Evolutionary conservation across 108 stramenopile genomes (phyloP).

Genomic region (Schizochytrium sp.): DNA sequence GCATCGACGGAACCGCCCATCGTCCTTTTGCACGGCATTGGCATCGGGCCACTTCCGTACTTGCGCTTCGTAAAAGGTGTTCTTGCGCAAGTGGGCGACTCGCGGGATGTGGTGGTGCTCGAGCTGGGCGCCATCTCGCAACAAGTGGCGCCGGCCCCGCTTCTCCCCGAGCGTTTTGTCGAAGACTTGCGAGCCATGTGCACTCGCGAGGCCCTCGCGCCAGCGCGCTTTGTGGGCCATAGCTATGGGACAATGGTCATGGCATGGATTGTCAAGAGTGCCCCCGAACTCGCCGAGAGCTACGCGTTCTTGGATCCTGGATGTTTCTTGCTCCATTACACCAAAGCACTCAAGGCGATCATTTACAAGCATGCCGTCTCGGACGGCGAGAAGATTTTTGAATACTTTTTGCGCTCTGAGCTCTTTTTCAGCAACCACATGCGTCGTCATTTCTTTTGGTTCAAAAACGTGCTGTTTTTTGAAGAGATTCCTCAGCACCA

Average conservation of each 20-base stretch:
- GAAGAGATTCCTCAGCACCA: not conserved
- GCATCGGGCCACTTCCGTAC: not conserved
- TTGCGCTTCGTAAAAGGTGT: not conserved
- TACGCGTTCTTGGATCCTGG: not conserved
- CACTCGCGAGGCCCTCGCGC: not conserved
- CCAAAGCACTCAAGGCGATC: not conserved
- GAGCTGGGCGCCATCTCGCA: not conserved
- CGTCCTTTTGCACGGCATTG: not conserved
- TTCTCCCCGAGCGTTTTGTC: not conserved
- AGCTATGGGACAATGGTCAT: not conserved
- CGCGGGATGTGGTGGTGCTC: not conserved
- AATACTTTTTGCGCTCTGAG: constrained; percentile 2
- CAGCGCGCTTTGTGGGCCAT: not conserved
- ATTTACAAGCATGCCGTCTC: constrained; percentile 2
- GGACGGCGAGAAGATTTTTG: not conserved
- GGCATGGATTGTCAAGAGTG: not conserved
- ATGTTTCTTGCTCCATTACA: not conserved
- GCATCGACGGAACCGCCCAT: not conserved
- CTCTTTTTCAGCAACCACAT: constrained; percentile 2
- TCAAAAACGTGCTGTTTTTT: not conserved
- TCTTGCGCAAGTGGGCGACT: not conserved
- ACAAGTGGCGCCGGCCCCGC: not conserved
- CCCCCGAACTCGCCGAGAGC: not conserved
- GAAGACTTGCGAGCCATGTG: not conserved
- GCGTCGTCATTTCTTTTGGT: not conserved